phyloP scores from a whole-genome alignment of 2,329 filamentous ascomycete genomes.

The Pestalotiopsis sp. region DNA sequence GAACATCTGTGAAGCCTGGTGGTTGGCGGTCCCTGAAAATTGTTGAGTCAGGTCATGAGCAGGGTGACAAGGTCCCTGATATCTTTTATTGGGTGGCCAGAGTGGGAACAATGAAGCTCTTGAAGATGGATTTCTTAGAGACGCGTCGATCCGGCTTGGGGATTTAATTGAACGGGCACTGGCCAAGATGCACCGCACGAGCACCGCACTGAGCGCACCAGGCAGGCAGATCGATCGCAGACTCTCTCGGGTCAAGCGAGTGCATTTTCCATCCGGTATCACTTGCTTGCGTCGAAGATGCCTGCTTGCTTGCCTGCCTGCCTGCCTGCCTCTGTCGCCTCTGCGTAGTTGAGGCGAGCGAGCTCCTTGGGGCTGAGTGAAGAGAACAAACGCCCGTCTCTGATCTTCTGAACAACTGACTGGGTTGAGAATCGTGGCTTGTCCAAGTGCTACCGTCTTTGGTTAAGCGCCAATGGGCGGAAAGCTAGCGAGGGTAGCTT shows the following conservation, averaged over 20 bases:
- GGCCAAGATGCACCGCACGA: too few relatives aligned
- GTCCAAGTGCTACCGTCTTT: neutral
- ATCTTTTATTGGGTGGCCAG: too few relatives aligned
- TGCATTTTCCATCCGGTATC: neutral
- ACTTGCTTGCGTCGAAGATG: neutral
- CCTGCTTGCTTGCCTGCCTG: neutral
- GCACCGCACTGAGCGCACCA: too few relatives aligned
- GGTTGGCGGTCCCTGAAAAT: neutral
- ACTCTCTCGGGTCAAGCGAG: too few relatives aligned
- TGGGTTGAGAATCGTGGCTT: neutral
- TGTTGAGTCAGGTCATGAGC: neutral
- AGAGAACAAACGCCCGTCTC: conserved; percentile 30
- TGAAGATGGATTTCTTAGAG: too few relatives aligned
- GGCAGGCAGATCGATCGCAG: too few relatives aligned
- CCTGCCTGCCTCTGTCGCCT: neutral
- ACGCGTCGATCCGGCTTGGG: too few relatives aligned
- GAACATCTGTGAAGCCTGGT: neutral
- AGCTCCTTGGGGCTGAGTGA: conserved; percentile 4
- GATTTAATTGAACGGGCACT: too few relatives aligned
- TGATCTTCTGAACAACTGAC: conserved; percentile 14
- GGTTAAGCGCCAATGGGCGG: neutral
- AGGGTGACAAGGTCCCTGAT: neutral
- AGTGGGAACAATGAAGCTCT: too few relatives aligned
- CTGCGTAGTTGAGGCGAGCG: neutral
- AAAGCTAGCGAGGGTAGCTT: neutral